A percentile compares a stretch with the other conserved stretches of the same genome.
phyloP scores from a whole-genome alignment of 1,284 basidiomycete species.

The Malassezia caprae region DNA sequence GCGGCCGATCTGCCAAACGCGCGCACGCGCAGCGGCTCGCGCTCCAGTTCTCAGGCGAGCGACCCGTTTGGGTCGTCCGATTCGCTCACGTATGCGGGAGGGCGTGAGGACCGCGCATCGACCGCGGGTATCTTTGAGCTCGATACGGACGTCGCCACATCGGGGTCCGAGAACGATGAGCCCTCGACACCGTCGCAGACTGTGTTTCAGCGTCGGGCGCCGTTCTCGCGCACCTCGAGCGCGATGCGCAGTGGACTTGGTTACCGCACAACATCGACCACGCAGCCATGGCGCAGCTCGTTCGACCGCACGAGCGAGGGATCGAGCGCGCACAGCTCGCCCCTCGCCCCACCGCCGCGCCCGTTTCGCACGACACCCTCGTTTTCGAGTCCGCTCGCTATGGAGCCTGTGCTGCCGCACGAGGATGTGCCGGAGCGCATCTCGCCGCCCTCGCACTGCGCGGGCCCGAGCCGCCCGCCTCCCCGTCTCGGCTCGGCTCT shows the following conservation, averaged over 20 bases:
- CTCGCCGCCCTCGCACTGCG: not conserved
- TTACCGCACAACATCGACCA: not conserved
- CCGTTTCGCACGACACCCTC: slow-evolving; percentile 30
- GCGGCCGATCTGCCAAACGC: not conserved
- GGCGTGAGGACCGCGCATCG: slow-evolving; percentile 1
- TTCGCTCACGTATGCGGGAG: not conserved
- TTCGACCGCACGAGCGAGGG: not conserved
- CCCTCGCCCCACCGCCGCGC: not conserved
- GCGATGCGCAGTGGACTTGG: not conserved
- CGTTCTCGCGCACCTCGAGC: not conserved
- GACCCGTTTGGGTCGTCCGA: not conserved
- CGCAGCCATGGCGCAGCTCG: not conserved
- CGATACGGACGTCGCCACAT: slow-evolving; percentile 1
- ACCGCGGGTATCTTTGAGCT: slow-evolving; percentile 15
- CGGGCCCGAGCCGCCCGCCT: not conserved
- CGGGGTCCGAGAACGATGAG: slow-evolving; percentile 13
- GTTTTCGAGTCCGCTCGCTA: slow-evolving; percentile 44
- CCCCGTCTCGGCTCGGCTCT: not conserved
- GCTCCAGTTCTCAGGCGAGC: not conserved
- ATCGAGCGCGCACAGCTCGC: slow-evolving; percentile 2
- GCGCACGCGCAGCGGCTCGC: not conserved
- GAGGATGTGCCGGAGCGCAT: slow-evolving; percentile 16
- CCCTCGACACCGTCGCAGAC: not conserved
- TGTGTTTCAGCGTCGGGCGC: not conserved
- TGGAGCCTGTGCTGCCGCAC: slow-evolving; percentile 33